Evolutionary conservation across 2,329 filamentous ascomycete species (phyloP).

Genomic region (Teratosphaeria gauchensis): DNA sequence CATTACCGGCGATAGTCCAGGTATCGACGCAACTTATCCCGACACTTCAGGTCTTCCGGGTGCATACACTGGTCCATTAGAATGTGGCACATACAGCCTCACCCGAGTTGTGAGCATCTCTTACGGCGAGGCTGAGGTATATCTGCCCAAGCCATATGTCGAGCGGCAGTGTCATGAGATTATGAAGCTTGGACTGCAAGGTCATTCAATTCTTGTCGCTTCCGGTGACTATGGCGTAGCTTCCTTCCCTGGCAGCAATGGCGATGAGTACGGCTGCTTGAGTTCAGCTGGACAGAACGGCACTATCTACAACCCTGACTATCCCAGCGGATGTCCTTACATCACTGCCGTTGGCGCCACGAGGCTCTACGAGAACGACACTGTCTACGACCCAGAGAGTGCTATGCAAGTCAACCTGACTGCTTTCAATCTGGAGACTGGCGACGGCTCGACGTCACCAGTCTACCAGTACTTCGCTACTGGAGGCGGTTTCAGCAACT

Average conservation of each 20-base stretch:
- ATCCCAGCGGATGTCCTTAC: slow-evolving; percentile 13
- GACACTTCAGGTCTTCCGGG: slow-evolving; percentile 28
- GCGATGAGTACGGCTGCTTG: slow-evolving; percentile 12
- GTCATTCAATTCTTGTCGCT: slow-evolving; percentile 36
- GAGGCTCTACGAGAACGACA: slow-evolving; percentile 26
- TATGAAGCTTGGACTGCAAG: slow-evolving; percentile 39
- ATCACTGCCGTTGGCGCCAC: slow-evolving; percentile 34
- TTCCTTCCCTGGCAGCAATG: slow-evolving; percentile 3
- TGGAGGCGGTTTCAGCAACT: slow-evolving; percentile 29
- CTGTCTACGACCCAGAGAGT: slow-evolving; percentile 11
- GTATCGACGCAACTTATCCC: slow-evolving; percentile 31
- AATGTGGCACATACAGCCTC: slow-evolving; percentile 42
- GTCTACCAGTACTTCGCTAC: slow-evolving; percentile 21
- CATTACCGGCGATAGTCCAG: slow-evolving; percentile 6
- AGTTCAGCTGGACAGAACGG: slow-evolving; percentile 8
- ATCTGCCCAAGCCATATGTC: slow-evolving; percentile 43
- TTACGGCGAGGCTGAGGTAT: slow-evolving; percentile 46
- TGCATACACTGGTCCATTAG: slow-evolving; percentile 40
- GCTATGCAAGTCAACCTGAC: slow-evolving; percentile 8
- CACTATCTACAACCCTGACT: slow-evolving; percentile 14
- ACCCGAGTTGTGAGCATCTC: slow-evolving; percentile 51
- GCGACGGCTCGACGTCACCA: not conserved
- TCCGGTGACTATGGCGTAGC: slow-evolving; percentile 36
- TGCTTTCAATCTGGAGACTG: not conserved
- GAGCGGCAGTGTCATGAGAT: slow-evolving; percentile 29